Base-by-base conservation (phyloP, 1,139 yeast genomes). In the Protomyces inundatus region DNA sequence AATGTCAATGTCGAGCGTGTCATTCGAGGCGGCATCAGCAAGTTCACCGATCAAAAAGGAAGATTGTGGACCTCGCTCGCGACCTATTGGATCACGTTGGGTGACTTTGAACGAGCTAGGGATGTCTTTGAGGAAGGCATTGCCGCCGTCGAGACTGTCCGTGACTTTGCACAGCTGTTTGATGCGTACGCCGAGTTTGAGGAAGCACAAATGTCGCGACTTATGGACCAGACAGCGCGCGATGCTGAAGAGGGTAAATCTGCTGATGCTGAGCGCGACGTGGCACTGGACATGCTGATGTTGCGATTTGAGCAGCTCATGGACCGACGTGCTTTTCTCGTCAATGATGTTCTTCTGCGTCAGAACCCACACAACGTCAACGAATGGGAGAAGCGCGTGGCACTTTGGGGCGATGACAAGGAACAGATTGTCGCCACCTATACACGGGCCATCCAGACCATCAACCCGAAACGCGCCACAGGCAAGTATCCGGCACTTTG, bases 381-480 rank as follows among this genome's bases (percentile, higher is more conserved):
- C 50, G 81, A 80, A 65, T 90, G 97, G 97, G 75, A 84, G 58
- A 82, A 82, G 60, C 78, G 95, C 65, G 79, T 83, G 0, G 77
- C 77, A 0, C 69, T 86, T 1, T 80, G 76, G 75, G 75, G 66
- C 67, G 72, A 64, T 73, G 77, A 69, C 67, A 79, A 40, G 72
- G 78, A 57, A 74, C 71, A 79, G 56, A 78, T 82, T 9, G 79
- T 87, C 33, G 78, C 80, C 50, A 81, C 89, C 0, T 88, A 81
- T 72, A 85, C 86, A 0, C 76, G 81, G 39, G 96, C 96, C 0
- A 79, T 90, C 30, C 77, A 82, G n/a, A 76, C 81, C 1, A 83
- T 90, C 12, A 82, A 86, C 67, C 93, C 96, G 0, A 75, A 81
- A 32, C 80, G 79, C 65, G 84, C 85, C 0, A 68, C 70, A 5